Percentiles rank a stretch among this genome's conserved stretches.
phyloP scores from a whole-genome alignment of 768 basidiomycete species.

The Gelatoporia subvermispora region DNA sequence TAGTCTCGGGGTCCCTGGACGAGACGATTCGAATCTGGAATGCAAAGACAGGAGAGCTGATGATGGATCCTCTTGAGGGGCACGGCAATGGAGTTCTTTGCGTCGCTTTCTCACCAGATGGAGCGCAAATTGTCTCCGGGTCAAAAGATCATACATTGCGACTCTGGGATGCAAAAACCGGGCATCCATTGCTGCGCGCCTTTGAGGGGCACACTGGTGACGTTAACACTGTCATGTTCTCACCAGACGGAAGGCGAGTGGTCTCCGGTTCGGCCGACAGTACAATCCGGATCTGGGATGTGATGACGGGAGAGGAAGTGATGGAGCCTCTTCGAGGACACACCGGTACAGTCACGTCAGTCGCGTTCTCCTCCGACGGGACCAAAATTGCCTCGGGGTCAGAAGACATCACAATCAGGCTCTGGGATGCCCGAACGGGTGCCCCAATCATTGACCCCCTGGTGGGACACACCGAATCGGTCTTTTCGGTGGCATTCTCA shows the following conservation, averaged over 20 bases:
- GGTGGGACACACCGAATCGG: too few species aligned
- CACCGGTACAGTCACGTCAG: constrained; percentile 21
- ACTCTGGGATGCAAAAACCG: too few species aligned
- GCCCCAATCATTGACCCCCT: neutral
- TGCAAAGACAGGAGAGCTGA: neutral
- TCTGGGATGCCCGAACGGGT: too few species aligned
- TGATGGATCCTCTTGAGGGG: neutral
- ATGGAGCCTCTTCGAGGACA: constrained; percentile 11
- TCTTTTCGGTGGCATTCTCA: too few species aligned
- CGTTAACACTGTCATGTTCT: too few species aligned
- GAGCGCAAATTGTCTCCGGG: constrained; percentile 36
- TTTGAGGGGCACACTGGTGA: too few species aligned
- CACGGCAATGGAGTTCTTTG: constrained; percentile 26
- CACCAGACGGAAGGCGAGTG: too few species aligned
- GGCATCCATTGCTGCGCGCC: too few species aligned
- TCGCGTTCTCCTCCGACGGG: constrained; percentile 18
- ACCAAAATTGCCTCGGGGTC: constrained; percentile 16
- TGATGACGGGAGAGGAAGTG: constrained; percentile 13
- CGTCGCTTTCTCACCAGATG: constrained; percentile 40
- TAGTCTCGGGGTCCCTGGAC: neutral
- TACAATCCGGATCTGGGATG: too few species aligned
- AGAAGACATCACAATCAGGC: too few species aligned
- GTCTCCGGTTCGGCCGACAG: too few species aligned
- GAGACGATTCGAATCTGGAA: constrained; percentile 7
- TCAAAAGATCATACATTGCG: constrained; percentile 39